Conservation (phyloP, 2,329 filamentous ascomycete species). For the Ascochyta viciae-villosae region DNA sequence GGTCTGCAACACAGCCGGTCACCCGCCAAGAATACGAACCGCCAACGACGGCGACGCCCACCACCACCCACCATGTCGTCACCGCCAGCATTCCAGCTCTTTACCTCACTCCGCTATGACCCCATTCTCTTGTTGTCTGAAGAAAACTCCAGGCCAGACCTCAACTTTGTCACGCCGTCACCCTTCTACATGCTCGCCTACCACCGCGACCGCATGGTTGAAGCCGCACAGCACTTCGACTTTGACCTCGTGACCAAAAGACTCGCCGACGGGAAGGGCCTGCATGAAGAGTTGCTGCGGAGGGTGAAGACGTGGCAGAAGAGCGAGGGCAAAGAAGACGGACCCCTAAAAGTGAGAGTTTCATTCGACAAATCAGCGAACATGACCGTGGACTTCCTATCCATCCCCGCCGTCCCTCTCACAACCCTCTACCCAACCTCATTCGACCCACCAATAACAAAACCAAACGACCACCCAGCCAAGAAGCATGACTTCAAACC, state of each 20-base stretch:
- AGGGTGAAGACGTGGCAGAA: slow-evolving; percentile 40
- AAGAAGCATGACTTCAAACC: slow-evolving; percentile 29
- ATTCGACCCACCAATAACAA: slow-evolving; percentile 57
- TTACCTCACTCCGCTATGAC: slow-evolving; percentile 51
- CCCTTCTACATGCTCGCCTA: slow-evolving; percentile 81
- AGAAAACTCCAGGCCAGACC: slow-evolving; percentile 54
- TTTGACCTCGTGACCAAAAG: slow-evolving; percentile 50
- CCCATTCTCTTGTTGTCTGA: slow-evolving; percentile 42
- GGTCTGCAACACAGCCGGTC: neutral
- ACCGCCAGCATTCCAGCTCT: slow-evolving; percentile 43
- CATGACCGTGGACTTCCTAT: slow-evolving; percentile 49
- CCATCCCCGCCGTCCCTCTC: slow-evolving; percentile 53
- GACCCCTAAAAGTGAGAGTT: slow-evolving; percentile 58
- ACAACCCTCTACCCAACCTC: slow-evolving; percentile 65
- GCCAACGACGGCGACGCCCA: neutral
- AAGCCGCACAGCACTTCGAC: slow-evolving; percentile 59
- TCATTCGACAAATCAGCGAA: slow-evolving; percentile 54
- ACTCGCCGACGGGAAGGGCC: slow-evolving; percentile 44
- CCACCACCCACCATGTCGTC: slow-evolving; percentile 27
- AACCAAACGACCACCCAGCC: slow-evolving; percentile 27
- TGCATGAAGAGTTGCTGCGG: slow-evolving; percentile 42
- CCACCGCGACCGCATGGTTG: slow-evolving; percentile 80
- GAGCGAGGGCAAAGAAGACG: slow-evolving; percentile 26
- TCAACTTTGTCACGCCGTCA: slow-evolving; percentile 61
- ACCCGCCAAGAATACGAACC: neutral